Conservation (phyloP, 805 yeast genomes). For the Metschnikowia peoriensis region DNA sequence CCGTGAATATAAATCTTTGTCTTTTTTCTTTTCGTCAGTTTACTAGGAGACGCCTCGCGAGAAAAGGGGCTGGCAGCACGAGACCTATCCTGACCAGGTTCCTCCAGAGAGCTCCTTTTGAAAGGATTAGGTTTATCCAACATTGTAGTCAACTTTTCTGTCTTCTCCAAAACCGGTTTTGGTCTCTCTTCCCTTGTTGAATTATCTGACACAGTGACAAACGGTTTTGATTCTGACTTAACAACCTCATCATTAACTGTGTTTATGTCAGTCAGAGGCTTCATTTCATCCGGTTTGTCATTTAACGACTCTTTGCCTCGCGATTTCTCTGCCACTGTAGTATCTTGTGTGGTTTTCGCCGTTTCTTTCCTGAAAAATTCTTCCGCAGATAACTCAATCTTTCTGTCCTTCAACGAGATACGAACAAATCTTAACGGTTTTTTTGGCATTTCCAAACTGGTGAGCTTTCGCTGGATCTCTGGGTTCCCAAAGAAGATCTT, state of each 20-base stretch:
- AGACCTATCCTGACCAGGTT: slow-evolving; percentile 1
- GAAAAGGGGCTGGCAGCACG: slow-evolving; percentile 18
- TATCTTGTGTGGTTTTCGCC: too few species aligned
- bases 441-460: background rate
- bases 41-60: slow-evolving; percentile 9
- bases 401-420: slow-evolving; percentile 4
- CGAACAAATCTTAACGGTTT: slow-evolving; percentile 2
- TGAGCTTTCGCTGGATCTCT: background rate
- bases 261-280: background rate
- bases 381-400: background rate
- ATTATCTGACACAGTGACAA: background rate
- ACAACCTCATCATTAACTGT: background rate
- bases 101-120: slow-evolving; percentile 6
- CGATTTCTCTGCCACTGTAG: background rate
- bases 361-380: background rate
- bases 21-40: slow-evolving; percentile 23
- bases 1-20: slow-evolving; percentile 29
- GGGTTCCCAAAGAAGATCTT: background rate
- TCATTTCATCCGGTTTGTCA: background rate
- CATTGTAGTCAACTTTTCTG: slow-evolving; percentile 21
- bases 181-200: background rate
- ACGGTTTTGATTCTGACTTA: background rate
- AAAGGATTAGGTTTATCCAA: background rate
- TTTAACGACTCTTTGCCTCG: background rate
- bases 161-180: slow-evolving; percentile 7